Conservation (phyloP, 306 rosid species). For the Cercis canadensis region DNA sequence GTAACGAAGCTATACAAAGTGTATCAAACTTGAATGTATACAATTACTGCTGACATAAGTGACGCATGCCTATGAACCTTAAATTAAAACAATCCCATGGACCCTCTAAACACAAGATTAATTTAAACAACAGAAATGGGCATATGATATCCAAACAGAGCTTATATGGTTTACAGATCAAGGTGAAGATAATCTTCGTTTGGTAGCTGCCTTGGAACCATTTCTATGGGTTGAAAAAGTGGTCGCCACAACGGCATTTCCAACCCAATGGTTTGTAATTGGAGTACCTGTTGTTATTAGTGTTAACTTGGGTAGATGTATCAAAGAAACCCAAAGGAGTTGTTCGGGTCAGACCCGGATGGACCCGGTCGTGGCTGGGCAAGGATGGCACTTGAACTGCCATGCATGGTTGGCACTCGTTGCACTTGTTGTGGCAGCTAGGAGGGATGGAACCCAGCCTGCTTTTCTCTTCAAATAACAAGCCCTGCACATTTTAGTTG, state of each 20-base stretch:
- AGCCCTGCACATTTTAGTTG: constrained; percentile 43
- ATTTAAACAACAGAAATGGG: neutral
- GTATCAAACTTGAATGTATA: constrained; percentile 27
- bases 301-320: constrained; percentile 28
- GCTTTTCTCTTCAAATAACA: constrained; percentile 55
- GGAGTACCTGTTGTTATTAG: constrained; percentile 44
- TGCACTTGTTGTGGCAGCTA: constrained; percentile 83
- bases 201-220: neutral
- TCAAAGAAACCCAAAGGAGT: constrained; percentile 39
- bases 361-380: constrained; percentile 31
- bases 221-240: constrained; percentile 58
- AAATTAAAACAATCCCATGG: neutral
- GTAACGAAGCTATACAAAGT: constrained; percentile 35
- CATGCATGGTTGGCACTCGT: constrained; percentile 81
- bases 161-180: neutral
- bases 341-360: constrained; percentile 29
- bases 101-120: constrained; percentile 1
- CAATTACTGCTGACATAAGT: constrained; percentile 20
- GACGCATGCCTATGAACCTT: neutral
- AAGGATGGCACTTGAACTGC: constrained; percentile 68
- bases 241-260: constrained; percentile 65
- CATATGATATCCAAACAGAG: neutral
- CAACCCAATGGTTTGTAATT: constrained; percentile 76
- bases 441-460: constrained; percentile 82
- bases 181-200: constrained; percentile 13